These are phyloP conservation scores for Globisporangium paddicum DNA, from an alignment of 352 stramenopile species.

Conservation along the genomic window DNA sequence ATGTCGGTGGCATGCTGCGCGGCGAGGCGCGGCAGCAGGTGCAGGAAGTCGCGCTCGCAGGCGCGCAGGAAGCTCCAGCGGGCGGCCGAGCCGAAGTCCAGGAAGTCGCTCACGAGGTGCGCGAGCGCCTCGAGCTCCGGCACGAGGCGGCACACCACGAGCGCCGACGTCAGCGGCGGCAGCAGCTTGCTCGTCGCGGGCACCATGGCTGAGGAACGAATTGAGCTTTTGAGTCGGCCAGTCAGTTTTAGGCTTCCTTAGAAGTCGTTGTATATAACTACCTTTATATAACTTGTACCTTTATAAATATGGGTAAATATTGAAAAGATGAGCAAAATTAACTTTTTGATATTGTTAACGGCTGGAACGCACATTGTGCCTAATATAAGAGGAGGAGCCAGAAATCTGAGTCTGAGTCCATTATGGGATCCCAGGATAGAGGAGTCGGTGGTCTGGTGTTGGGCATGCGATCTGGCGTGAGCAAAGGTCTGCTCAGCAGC, in stretches of 20 bases:
- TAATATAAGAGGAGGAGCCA: too few species aligned
- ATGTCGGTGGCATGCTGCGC: not conserved
- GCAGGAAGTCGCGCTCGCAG: constrained; percentile 3
- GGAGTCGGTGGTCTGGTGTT: too few species aligned
- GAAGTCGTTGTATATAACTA: not conserved
- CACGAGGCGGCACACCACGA: constrained; percentile 10
- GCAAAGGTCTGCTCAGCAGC: too few species aligned
- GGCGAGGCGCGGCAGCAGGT: constrained; percentile 2
- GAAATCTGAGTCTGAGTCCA: too few species aligned
- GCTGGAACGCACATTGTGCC: too few species aligned
- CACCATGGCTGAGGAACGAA: not conserved
- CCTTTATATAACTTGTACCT: not conserved
- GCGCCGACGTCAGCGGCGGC: constrained; percentile 6
- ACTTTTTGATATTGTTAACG: too few species aligned
- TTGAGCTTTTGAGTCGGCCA: not conserved
- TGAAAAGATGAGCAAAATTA: too few species aligned
- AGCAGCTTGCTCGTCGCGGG: not conserved
- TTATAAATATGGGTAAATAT: too few species aligned
- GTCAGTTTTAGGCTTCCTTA: not conserved
- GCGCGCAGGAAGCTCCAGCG: constrained; percentile 9
- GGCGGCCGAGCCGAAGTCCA: constrained; percentile 4
- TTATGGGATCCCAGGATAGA: too few species aligned
- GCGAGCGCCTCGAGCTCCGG: constrained; percentile 11
- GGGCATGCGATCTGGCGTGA: too few species aligned
- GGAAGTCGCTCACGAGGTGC: constrained; percentile 10